Base-by-base conservation (phyloP, 2,329 filamentous ascomycete genomes). In the Colletotrichum cuscutae region DNA sequence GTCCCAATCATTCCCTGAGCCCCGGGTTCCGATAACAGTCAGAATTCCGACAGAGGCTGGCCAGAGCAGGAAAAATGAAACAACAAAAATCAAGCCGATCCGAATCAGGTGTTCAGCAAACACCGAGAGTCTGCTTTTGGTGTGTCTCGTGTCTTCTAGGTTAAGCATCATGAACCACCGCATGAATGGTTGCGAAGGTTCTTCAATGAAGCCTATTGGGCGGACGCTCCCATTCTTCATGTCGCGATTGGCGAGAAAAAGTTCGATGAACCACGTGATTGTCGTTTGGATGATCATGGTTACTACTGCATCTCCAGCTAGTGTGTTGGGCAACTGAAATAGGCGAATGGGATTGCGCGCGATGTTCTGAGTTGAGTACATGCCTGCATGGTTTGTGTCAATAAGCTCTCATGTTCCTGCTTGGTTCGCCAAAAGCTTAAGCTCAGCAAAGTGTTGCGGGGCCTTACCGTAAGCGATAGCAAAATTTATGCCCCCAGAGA, bases 401-500 rank as follows among this genome's bases (percentile, higher is more conserved):
- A 30, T 42, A 12, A 58, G 6, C 58, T 26, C 24, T n/a, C 42
- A n/a, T 46, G n/a, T 65, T 35, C 3, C 7, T 24, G 42, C 12
- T n/a, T 13, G 0, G 28, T 11, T 60, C 22, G 13, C 58, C 13
- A 6, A n/a, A 24, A 12, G 7, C 11, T 11, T 42, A 24, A 32
- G 28, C n/a, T 77, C 32, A 3, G 12, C 13, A 30, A 54, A 19
- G 2, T 62, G 60, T 49, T 12, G 22, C 4, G 24, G 5, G 19
- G 5, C 77, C 80, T 70, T 76, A 88, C 86, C 84, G 74, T 87
- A 89, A 19, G 86, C 87, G 70, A 89, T 82, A 57, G 82, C 84
- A 77, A 89, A 88, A 79, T 89, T 89, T 73, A 89, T 85, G 26
- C 80, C 86, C 0, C 84, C 87, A 0, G 86, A 87, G 2, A 89